Conservation (phyloP, 2,329 filamentous ascomycete species). For the Aspergillus costaricaensis region DNA sequence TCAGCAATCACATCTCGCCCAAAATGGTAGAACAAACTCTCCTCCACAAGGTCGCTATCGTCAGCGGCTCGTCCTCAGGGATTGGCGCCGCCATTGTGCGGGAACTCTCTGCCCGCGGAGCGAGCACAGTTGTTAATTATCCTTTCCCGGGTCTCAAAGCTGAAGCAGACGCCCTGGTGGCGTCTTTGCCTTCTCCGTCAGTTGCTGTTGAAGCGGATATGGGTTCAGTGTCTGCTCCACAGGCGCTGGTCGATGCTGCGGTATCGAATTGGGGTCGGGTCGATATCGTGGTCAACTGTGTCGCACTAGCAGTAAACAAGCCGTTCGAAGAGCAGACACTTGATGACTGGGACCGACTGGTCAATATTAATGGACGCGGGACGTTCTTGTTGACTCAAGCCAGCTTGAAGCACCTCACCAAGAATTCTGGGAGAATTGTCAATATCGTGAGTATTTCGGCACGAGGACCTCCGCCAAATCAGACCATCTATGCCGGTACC, state of each 20-base stretch:
- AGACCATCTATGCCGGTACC: conserved; percentile 54
- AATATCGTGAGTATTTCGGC: conserved; percentile 47
- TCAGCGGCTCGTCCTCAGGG: conserved; percentile 28
- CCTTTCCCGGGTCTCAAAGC: conserved; percentile 31
- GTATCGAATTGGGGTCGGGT: conserved; percentile 38
- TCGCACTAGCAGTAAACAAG: conserved; percentile 41
- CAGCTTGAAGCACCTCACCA: conserved; percentile 42
- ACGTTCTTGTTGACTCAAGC: conserved; percentile 28
- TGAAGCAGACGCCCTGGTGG: conserved; percentile 33
- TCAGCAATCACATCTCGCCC: background rate
- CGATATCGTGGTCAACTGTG: conserved; percentile 40
- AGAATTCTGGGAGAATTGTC: conserved; percentile 43
- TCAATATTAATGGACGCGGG: conserved; percentile 26
- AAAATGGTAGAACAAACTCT: conserved; percentile 6
- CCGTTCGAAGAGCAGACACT: conserved; percentile 38
- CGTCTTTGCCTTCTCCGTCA: conserved; percentile 30
- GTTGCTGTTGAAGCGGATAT: conserved; percentile 50
- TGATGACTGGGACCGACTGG: conserved; percentile 26
- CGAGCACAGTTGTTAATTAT: conserved; percentile 54
- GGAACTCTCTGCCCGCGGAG: conserved; percentile 50
- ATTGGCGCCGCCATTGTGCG: conserved; percentile 28
- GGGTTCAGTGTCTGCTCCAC: conserved; percentile 40
- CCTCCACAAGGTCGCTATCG: conserved; percentile 25
- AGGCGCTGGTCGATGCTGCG: conserved; percentile 39
- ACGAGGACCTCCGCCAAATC: conserved; percentile 35